phyloP scores from a whole-genome alignment of 768 basidiomycete genomes.

The Lyophyllum shimeji region DNA sequence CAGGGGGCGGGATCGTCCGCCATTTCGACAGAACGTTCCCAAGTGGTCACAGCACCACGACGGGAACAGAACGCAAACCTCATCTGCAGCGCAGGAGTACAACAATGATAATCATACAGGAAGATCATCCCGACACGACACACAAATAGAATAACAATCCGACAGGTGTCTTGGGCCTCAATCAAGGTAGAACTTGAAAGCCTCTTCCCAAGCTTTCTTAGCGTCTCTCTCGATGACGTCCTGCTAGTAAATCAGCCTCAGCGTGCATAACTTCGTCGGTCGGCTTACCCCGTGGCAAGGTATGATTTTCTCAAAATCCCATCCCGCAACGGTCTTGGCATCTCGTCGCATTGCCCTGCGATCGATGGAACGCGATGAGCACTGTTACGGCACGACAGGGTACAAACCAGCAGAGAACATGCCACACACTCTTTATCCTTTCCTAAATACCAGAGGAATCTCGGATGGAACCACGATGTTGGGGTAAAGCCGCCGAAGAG shows the following conservation, averaged over 20 bases:
- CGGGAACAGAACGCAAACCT: too few species aligned
- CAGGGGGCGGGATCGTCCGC: too few species aligned
- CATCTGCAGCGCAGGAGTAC: too few species aligned
- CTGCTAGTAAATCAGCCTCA: constrained; percentile 2
- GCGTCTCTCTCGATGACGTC: constrained; percentile 61
- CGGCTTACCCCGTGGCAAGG: constrained; percentile 53
- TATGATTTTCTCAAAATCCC: constrained; percentile 70
- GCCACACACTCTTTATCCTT: constrained; percentile 31
- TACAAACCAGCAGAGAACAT: neutral
- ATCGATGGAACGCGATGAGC: neutral
- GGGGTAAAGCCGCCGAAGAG: constrained; percentile 29
- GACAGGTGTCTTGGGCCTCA: neutral
- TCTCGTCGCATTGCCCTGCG: constrained; percentile 53
- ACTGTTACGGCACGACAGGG: neutral
- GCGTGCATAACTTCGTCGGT: neutral
- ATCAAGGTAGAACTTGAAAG: constrained; percentile 29
- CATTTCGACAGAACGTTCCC: too few species aligned
- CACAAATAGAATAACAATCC: neutral
- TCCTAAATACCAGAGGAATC: constrained; percentile 27
- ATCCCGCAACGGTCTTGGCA: constrained; percentile 56
- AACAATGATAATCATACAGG: neutral
- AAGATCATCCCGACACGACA: neutral
- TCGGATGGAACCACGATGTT: constrained; percentile 24
- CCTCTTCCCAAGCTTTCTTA: constrained; percentile 47
- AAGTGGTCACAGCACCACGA: too few species aligned